Evolutionary conservation across 495 filamentous ascomycete species (phyloP), one percentile per base, ranked within the genome.

Genomic region (Venustampulla echinocandica): DNA sequence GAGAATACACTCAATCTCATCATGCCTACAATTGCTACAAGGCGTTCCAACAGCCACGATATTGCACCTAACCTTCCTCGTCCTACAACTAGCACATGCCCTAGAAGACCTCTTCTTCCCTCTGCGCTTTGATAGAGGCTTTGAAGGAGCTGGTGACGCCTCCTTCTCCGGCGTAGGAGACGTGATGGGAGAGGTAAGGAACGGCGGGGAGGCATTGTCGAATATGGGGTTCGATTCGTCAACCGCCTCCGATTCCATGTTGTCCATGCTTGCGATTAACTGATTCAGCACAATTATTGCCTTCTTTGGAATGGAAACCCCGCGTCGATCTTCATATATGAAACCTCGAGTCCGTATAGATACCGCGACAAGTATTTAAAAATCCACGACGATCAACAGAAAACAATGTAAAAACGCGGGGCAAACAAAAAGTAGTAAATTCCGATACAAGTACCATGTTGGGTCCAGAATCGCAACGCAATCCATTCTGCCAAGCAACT

Each of bases 21-120:
- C 88, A 61, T 86, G 69, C 33, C 83, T 71, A 66, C 88, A 95
- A 67, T 93, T 95, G 21, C 82, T 85, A 61, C 88, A 95, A 6
- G 87, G 87, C 17, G 81, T 77, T 25, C 84, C 84, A 68, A 80
- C 80, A 54, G 90, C 86, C 23, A 89, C 83, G 47, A 93, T 87
- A 66, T 95, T 86, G 66, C 88, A 95, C 36, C 88, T 74, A 15
- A 95, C 88, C 64, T 95, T 95, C 53, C 88, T 80, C 24, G 81
- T 74, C 46, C 88, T 75, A 59, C 88, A 95, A 54, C 81, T 85
- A 55, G 84, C 82, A 59, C 87, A 94, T 20, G 87, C 87, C 44
- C 87, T 82, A 10, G 85, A 84, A 2, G 87, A 87, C 50, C 87
- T 73, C 15, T 37, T 37, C 34, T 37, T 37, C 34, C 34, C 34